Evolutionary conservation across 2,329 filamentous ascomycete species (phyloP), one percentile per base, ranked within the genome.

Genomic region (Raffaelea ambrosiae): DNA sequence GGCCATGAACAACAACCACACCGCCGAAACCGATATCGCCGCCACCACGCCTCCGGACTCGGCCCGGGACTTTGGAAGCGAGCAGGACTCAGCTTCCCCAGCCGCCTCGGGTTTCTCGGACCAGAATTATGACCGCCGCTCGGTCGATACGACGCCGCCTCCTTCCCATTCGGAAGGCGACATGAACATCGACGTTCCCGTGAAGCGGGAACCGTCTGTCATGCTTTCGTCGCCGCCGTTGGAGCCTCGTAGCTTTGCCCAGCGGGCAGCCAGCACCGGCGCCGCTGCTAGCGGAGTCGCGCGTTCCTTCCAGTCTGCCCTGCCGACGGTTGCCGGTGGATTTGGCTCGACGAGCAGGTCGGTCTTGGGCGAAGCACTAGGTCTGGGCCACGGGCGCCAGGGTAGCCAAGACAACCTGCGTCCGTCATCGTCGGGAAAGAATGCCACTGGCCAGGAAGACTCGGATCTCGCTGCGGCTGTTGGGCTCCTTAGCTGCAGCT

Each of bases 131-230:
- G 79, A 80, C 47, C 76, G 83, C 59, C 95, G 89, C 71, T 97
- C 91, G 46, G 83, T 85, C 36, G 88, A 95, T 63, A 97, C 90
- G 43, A 96, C 91, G 16, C 93, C 93, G 41, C 90, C 91, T 46
- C 91, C 46, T 4, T 22, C 22, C 5, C 80, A 84, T 57, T 70
- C 75, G 53, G 86, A 91, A 49, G 74, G 77, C 47, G 40, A 26
- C 8, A 74, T 82, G 54, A 68, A 70, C 54, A 68, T 76, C 29
- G 69, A 74, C 48, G 16, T n/a, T 19, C 8, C 5, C 47, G 64
- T 67, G 46, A 53, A 55, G 49, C 23, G 38, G 9, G 48, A 53
- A 2, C 14, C 42, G 4, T 68, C 69, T 16, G 74, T 76, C 56
- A 66, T 71, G 53, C 66, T 72, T 57, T 58, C 65, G 19, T 60